These are phyloP conservation scores for Mycena capillaripes DNA, from an alignment of 768 basidiomycete genomes.

Conservation along the genomic window DNA sequence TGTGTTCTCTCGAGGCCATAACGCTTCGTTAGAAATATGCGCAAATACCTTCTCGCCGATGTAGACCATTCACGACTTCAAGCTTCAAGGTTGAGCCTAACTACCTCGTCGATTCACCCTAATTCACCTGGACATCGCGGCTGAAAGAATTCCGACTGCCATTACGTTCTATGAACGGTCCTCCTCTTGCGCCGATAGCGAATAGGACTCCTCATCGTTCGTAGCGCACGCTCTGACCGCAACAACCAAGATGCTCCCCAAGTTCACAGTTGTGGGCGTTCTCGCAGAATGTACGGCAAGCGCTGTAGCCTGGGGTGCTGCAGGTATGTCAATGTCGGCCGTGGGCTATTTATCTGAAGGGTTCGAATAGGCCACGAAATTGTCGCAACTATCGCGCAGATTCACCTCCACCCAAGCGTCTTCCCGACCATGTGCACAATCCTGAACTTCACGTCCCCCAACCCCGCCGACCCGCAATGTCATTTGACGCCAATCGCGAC, in stretches of 20 bases:
- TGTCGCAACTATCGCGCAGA: slow-evolving; percentile 94
- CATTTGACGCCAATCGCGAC: slow-evolving; percentile 87
- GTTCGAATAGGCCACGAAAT: slow-evolving; percentile 83
- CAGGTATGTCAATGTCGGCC: slow-evolving; percentile 43
- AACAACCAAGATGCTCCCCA: neutral
- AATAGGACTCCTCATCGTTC: too few species aligned
- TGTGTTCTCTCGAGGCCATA: too few species aligned
- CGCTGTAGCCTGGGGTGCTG: slow-evolving; percentile 58
- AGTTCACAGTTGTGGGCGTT: neutral
- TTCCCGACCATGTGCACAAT: slow-evolving; percentile 78
- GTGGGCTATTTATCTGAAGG: too few species aligned
- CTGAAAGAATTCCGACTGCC: too few species aligned
- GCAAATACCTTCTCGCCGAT: too few species aligned
- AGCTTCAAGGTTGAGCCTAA: too few species aligned
- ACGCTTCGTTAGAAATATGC: too few species aligned
- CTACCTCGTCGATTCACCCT: too few species aligned
- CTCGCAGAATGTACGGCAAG: slow-evolving; percentile 12
- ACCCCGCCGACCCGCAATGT: slow-evolving; percentile 65
- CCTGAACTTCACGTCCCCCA: slow-evolving; percentile 63
- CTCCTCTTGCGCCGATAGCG: too few species aligned
- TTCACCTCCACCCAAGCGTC: slow-evolving; percentile 84
- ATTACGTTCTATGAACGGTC: neutral
- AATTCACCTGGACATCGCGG: too few species aligned
- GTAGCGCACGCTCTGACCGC: too few species aligned
- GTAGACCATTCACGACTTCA: too few species aligned